Percentiles rank a stretch among this genome's conserved stretches.
Evolutionary conservation across 1,284 basidiomycete species (phyloP).

Genomic region (Cronartium quercuum): DNA sequence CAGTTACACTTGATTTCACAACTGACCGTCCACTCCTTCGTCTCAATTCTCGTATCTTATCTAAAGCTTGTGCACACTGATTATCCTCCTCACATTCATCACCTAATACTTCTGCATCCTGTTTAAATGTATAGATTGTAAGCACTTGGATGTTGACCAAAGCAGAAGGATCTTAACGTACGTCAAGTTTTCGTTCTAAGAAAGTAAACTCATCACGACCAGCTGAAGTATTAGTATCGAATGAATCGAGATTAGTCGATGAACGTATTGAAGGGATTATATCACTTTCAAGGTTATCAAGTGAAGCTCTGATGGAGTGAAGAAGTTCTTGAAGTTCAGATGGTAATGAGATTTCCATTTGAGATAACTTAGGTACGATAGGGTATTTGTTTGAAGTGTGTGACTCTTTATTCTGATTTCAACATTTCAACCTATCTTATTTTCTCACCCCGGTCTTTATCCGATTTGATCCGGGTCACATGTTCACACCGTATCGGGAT

Average conservation of each 20-base stretch:
- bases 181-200: constrained; percentile 17
- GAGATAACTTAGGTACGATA: too few species aligned
- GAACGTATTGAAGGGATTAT: constrained; percentile 1
- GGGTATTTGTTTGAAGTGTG: too few species aligned
- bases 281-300: neutral
- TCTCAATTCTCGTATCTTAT: constrained; percentile 10
- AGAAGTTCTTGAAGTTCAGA: constrained; percentile 1
- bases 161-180: neutral
- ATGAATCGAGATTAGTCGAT: neutral
- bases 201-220: constrained; percentile 1
- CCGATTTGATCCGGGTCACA: too few species aligned
- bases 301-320: constrained; percentile 6
- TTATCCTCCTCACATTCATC: constrained; percentile 31
- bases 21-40: neutral
- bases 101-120: constrained; percentile 24
- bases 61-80: constrained; percentile 2
- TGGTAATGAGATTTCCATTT: constrained; percentile 3
- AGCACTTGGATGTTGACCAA: neutral
- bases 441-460: too few species aligned
- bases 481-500: too few species aligned
- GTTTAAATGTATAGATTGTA: neutral
- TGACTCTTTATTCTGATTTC: too few species aligned
- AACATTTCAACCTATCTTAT: too few species aligned
- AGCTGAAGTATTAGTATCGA: constrained; percentile 3
- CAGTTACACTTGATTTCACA: neutral